A percentile compares a stretch with the other conserved stretches of the same genome.
Conservation (phyloP, 352 stramenopile genomes). For the Phytophthora rubi region DNA sequence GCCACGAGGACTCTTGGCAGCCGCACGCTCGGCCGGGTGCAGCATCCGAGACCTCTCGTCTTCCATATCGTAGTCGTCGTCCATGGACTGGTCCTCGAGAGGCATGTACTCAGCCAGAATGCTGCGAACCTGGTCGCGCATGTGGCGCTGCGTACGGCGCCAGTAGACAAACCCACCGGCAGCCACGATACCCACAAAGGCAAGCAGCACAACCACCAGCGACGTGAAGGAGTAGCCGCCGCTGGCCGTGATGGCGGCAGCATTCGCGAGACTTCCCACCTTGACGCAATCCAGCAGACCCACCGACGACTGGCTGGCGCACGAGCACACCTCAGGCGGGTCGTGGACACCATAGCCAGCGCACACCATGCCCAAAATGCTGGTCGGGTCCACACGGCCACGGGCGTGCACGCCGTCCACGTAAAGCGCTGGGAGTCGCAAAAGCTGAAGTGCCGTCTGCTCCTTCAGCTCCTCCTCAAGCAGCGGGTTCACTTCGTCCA, state of each 20-base stretch:
- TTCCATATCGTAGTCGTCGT: slow-evolving; percentile 71
- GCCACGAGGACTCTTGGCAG: slow-evolving; percentile 82
- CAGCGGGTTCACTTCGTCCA: slow-evolving; percentile 89
- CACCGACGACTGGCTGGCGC: slow-evolving; percentile 67
- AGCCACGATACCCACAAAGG: slow-evolving; percentile 80
- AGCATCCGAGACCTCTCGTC: slow-evolving; percentile 55
- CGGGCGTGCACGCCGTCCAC: slow-evolving; percentile 95
- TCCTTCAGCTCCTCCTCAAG: slow-evolving; percentile 91
- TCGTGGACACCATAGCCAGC: slow-evolving; percentile 83
- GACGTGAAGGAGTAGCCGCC: slow-evolving; percentile 82
- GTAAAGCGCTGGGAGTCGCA: slow-evolving; percentile 93
- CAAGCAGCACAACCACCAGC: slow-evolving; percentile 85
- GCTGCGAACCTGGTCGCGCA: slow-evolving; percentile 95
- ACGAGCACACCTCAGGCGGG: slow-evolving; percentile 80
- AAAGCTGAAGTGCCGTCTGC: slow-evolving; percentile 90
- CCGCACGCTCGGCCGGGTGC: slow-evolving; percentile 71
- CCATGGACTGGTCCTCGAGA: slow-evolving; percentile 88
- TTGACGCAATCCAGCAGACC: slow-evolving; percentile 76
- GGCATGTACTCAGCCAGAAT: slow-evolving; percentile 98
- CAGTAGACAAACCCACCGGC: slow-evolving; percentile 90
- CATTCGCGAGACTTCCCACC: slow-evolving; percentile 71
- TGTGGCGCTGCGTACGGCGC: slow-evolving; percentile 92
- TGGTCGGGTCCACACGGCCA: slow-evolving; percentile 89
- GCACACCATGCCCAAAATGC: slow-evolving; percentile 88
- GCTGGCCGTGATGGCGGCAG: slow-evolving; percentile 51